Percentiles rank a stretch among this genome's conserved stretches.
Evolutionary conservation across 768 basidiomycete genomes (phyloP).

Genomic region (Sarcomyxa edulis): DNA sequence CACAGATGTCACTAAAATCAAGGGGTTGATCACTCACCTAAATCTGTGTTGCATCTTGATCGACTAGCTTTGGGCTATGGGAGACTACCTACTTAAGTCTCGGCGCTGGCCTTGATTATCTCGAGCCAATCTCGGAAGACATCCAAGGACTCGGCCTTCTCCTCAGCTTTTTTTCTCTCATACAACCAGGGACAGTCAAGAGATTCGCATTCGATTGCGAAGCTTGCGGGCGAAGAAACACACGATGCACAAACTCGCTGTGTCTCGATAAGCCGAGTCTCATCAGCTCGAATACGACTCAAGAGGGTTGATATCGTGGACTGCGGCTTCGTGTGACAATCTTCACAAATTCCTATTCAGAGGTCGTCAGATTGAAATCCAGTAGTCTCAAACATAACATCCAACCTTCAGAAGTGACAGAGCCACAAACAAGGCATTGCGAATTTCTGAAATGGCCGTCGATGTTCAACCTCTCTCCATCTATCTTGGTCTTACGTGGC

Average conservation of each 20-base stretch:
- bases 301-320: slow-evolving; percentile 53
- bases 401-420: slow-evolving; percentile 47
- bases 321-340: slow-evolving; percentile 47
- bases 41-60: too few relatives aligned
- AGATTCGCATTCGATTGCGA: slow-evolving; percentile 72
- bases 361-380: neutral
- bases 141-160: slow-evolving; percentile 28
- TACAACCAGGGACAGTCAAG: slow-evolving; percentile 86
- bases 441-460: slow-evolving; percentile 70
- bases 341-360: slow-evolving; percentile 64
- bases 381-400: slow-evolving; percentile 3
- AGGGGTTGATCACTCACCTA: too few relatives aligned
- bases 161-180: slow-evolving; percentile 56
- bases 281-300: slow-evolving; percentile 47
- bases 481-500: slow-evolving; percentile 15
- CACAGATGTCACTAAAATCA: too few relatives aligned
- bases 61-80: too few relatives aligned
- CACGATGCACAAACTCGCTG: slow-evolving; percentile 76
- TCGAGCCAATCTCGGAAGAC: too few relatives aligned
- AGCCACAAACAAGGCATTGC: slow-evolving; percentile 68
- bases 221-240: slow-evolving; percentile 44
- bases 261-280: slow-evolving; percentile 47
- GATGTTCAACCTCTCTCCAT: slow-evolving; percentile 45
- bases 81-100: too few relatives aligned
- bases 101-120: too few relatives aligned